Evolutionary conservation across 1,284 basidiomycete genomes (phyloP).

Genomic region (Violaceomyces palustris): DNA sequence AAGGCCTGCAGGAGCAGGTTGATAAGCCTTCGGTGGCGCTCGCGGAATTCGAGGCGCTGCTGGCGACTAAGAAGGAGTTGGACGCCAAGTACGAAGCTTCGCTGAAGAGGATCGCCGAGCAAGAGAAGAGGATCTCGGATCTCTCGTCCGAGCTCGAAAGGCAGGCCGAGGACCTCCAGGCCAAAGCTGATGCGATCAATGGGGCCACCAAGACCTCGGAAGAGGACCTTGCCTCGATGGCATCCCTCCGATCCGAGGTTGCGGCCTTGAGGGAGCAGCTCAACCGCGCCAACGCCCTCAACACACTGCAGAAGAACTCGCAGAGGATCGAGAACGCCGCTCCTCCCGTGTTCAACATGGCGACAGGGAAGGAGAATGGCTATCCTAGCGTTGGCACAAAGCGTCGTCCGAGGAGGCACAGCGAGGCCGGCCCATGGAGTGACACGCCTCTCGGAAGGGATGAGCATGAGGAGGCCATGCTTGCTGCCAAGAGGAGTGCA

Average conservation of each 20-base stretch:
- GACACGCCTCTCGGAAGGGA: conserved; percentile 63
- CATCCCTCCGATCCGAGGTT: conserved; percentile 85
- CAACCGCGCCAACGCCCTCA: conserved; percentile 76
- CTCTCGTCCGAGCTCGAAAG: conserved; percentile 65
- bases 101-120: conserved; percentile 69
- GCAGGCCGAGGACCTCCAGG: conserved; percentile 72
- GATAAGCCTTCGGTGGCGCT: conserved; percentile 70
- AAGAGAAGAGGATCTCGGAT: conserved; percentile 75
- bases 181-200: conserved; percentile 56
- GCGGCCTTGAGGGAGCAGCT: conserved; percentile 87
- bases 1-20: conserved; percentile 68
- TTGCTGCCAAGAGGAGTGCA: conserved; percentile 67
- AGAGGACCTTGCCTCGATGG: conserved; percentile 78
- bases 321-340: conserved; percentile 47
- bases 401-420: conserved; percentile 67
- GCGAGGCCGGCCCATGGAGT: conserved; percentile 73
- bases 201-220: conserved; percentile 52
- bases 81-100: conserved; percentile 77
- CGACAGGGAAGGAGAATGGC: conserved; percentile 41
- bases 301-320: conserved; percentile 48
- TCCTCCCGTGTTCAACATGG: conserved; percentile 45
- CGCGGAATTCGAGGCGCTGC: conserved; percentile 69
- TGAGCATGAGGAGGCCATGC: conserved; percentile 68
- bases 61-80: conserved; percentile 71
- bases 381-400: conserved; percentile 25